These are phyloP conservation scores for Arabidopsis arenosa DNA, from an alignment of 345 rosid genomes.

Conservation along the genomic window DNA sequence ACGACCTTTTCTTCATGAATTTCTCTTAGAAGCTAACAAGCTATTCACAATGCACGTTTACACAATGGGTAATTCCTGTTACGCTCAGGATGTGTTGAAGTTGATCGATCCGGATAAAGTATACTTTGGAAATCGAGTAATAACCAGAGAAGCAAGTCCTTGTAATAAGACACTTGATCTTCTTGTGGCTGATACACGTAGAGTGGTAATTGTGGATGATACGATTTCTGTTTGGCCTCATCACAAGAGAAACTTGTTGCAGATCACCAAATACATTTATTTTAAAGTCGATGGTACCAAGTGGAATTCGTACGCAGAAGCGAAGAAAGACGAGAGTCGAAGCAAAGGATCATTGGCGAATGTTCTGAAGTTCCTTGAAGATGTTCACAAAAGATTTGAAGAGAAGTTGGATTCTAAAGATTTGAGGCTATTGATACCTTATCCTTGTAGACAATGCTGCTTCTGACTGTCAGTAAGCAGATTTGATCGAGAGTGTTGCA, in stretches of 20 bases:
- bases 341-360: slow-evolving; percentile 16
- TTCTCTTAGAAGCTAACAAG: slow-evolving; percentile 32
- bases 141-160: slow-evolving; percentile 11
- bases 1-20: slow-evolving; percentile 17
- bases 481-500: not conserved
- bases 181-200: slow-evolving; percentile 22
- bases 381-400: slow-evolving; percentile 4
- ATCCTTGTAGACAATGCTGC: not conserved
- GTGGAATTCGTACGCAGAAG: slow-evolving; percentile 29
- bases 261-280: slow-evolving; percentile 8
- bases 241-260: slow-evolving; percentile 24
- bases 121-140: slow-evolving; percentile 28
- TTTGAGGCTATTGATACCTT: slow-evolving; percentile 16
- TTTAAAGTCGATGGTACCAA: not conserved
- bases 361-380: not conserved
- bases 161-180: slow-evolving; percentile 7
- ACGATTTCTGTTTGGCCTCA: slow-evolving; percentile 11
- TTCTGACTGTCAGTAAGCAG: not conserved
- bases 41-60: slow-evolving; percentile 26
- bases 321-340: slow-evolving; percentile 28
- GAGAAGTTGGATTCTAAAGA: not conserved
- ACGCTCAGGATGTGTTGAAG: slow-evolving; percentile 1
- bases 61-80: slow-evolving; percentile 8
- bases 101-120: slow-evolving; percentile 21
- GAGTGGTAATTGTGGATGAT: slow-evolving; percentile 37